Evolutionary conservation across 1,139 yeast genomes (phyloP), one percentile per base, ranked within the genome.

Genomic region (Kurtzmaniella quercitrusa): DNA sequence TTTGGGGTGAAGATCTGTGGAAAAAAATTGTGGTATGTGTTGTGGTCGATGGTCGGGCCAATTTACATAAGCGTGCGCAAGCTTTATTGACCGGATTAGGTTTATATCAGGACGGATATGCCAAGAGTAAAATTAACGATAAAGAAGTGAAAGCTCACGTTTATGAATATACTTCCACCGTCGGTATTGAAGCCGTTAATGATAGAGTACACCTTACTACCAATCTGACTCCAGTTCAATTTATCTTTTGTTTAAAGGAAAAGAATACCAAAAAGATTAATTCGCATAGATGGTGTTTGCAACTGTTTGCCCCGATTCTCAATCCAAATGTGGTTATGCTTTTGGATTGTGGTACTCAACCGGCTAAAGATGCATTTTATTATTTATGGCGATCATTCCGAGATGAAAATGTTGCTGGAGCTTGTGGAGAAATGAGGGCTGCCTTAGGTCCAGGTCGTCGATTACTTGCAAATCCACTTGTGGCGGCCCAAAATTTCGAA

Each of bases 281-380:
- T 60, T 82, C 91, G 15, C 95, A 86, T 60, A 71, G 94, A 49
- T 86, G 95, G 95, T 83, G 87, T 47, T 81, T 86, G 67, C 88
- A 85, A 56, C 86, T 91, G 0, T 83, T 86, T 62, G 81, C 85
- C 2, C 86, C 88, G 2, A 68, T 84, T 30, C 63, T 86, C 40
- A 68, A 82, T 39, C 95, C 95, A 1, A 78, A 76, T 44, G 83
- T 86, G 18, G 81, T 87, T 38, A 78, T 85, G 59, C 66, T 86
- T 45, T 67, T 86, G 41, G 95, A 86, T 60, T 88, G 89, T 45
- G 95, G 95, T 49, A 86, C 95, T 5, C 79, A 79, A 47, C 94
- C 95, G 1, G 73, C 82, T 6, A 71, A 74, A 48, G 84, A 82
- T 53, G 79, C 94, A n/a, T 74, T 86, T 43, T 86, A 80, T 61